Base-by-base conservation (phyloP, 805 yeast genomes). In the Teunomyces kruisii region DNA sequence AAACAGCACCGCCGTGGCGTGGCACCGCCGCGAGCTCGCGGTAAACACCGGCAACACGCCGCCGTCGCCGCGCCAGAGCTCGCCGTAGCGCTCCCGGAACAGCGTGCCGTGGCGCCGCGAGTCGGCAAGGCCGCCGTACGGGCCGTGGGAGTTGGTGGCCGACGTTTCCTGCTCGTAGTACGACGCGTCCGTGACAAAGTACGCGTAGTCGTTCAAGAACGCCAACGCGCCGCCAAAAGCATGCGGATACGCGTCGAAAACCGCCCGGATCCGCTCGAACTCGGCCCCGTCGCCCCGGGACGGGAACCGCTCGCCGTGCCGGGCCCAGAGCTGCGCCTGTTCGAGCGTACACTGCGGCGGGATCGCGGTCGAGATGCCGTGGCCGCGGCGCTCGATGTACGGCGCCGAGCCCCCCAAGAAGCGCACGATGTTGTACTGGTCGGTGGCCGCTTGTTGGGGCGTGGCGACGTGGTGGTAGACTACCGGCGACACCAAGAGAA, bases 231-330 rank as follows among this genome's bases (percentile, higher is more conserved):
- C 86, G 31, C 59, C 63, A 51, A 69, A 67, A 0, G 65, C 52
- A 5, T 55, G 56, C 33, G 54, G 57, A 6, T 35, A 35, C 6
- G 19, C 38, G 16, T n/a, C 27, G 28, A 35, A 22, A 39, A 45
- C 47, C 31, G 40, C 19, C 17, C 39, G 28, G 15, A 17, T 24
- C 46, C 64, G 62, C 7, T 52, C 36, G 47, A 55, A 46, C 14
- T 27, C 27, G 39, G 53, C 54, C 6, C 75, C 75, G n/a, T 48
- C 51, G 29, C 57, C 48, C 32, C 49, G 51, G 9, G 72, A n/a
- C 2, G 88, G 89, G 57, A 72, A 86, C 53, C 96, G 71, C 61
- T 88, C 94, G 14, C 94, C 95, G 58, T 88, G 96, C 56, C 96
- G 77, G 53, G 83, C 81, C 40, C 86, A 66, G 19, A 86, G 66